Percentiles rank a stretch among this genome's conserved stretches.
These are phyloP conservation scores for Podospora anserina DNA, from an alignment of 495 filamentous ascomycete genomes.

Conservation along the genomic window DNA sequence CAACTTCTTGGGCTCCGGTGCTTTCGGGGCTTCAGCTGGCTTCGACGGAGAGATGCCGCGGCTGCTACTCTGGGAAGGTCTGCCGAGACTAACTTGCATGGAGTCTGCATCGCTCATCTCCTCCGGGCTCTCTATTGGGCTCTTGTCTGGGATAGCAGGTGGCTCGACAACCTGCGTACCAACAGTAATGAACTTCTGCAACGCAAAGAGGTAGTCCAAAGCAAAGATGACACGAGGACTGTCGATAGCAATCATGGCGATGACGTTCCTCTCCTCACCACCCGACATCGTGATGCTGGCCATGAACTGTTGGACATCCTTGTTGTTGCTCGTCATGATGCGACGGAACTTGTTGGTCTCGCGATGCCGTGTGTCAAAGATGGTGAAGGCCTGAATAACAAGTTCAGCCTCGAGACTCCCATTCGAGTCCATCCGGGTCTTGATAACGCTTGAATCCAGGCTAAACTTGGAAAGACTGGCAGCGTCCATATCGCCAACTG, in stretches of 20 bases:
- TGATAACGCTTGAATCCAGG: conserved; percentile 84
- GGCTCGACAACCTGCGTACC: conserved; percentile 61
- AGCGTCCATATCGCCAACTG: conserved; percentile 71
- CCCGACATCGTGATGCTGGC: conserved; percentile 91
- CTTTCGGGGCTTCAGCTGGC: conserved; percentile 10
- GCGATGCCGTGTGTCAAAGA: conserved; percentile 78
- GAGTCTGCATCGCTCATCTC: conserved; percentile 57
- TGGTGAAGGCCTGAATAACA: conserved; percentile 90
- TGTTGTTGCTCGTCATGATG: conserved; percentile 96
- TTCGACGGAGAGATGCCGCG: conserved; percentile 12
- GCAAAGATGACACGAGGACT: conserved; percentile 94
- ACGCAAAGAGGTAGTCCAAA: conserved; percentile 87
- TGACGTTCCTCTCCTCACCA: conserved; percentile 75
- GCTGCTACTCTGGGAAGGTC: conserved; percentile 28
- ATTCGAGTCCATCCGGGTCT: conserved; percentile 92
- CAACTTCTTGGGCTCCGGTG: conserved; percentile 51
- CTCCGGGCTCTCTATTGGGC: conserved; percentile 58
- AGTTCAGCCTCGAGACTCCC: conserved; percentile 90
- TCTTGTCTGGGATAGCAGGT: conserved; percentile 48
- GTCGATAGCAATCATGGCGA: conserved; percentile 91
- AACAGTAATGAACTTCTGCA: conserved; percentile 73
- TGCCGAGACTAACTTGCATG: conserved; percentile 35
- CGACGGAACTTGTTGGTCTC: conserved; percentile 95
- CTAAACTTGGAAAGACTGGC: conserved; percentile 91
- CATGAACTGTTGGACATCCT: conserved; percentile 95